phyloP scores from a whole-genome alignment of 1,139 yeast species.

The Blastobotrys indianensis region DNA sequence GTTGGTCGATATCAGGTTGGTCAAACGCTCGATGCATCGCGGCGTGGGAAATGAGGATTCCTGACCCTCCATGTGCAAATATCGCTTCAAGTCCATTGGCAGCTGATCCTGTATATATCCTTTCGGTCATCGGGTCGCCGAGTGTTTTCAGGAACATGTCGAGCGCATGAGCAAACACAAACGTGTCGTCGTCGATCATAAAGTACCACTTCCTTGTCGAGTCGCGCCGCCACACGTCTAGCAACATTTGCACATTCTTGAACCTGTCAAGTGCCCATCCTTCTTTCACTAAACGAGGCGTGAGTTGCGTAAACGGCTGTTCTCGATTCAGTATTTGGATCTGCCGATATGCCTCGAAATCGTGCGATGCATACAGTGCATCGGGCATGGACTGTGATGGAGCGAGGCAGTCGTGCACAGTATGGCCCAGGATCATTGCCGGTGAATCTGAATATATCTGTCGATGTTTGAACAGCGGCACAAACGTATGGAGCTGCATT shows the following conservation, averaged over 20 bases:
- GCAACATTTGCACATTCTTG: conserved; percentile 34
- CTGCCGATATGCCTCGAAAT: conserved; percentile 26
- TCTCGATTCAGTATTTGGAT: conserved; percentile 21
- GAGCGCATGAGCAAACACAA: conserved; percentile 26
- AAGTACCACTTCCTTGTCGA: conserved; percentile 31
- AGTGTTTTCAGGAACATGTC: conserved; percentile 22
- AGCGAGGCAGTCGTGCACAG: conserved; percentile 31
- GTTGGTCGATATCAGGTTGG: conserved; percentile 12
- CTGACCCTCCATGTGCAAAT: conserved; percentile 38
- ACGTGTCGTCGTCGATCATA: conserved; percentile 36
- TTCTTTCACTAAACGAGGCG: conserved; percentile 4
- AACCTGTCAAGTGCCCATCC: conserved; percentile 34
- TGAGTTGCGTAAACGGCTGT: conserved; percentile 13
- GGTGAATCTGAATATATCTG: conserved; percentile 34
- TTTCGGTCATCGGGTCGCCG: conserved; percentile 19
- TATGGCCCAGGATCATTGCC: conserved; percentile 29
- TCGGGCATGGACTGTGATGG: conserved; percentile 19
- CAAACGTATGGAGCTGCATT: conserved; percentile 31
- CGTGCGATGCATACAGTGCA: conserved; percentile 17
- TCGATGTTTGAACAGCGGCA: conserved; percentile 31
- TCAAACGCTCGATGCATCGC: conserved; percentile 29
- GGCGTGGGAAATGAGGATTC: conserved; percentile 30
- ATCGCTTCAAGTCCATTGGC: conserved; percentile 21
- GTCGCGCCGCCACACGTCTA: conserved; percentile 30
- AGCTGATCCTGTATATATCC: conserved; percentile 30